Base-by-base conservation (phyloP, 306 rosid species). In the Delonix regia region DNA sequence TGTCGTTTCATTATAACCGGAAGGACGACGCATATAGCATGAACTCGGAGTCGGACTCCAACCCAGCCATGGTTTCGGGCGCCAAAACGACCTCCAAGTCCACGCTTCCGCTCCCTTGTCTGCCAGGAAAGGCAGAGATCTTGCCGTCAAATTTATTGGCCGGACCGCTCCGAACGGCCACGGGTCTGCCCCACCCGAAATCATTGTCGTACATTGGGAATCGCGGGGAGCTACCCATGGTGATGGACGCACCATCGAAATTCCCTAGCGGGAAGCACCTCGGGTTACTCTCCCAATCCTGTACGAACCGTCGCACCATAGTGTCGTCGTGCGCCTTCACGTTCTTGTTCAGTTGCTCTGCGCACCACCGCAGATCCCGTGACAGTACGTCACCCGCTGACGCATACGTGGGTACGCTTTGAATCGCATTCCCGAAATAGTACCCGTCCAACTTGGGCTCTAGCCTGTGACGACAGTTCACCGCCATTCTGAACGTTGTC, bases 131-230 rank as follows among this genome's bases (percentile, higher is more conserved):
- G 10, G 56, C 98, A 0, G 98, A 94, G 36, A 94, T 86, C 83
- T 94, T 94, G 0, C 98, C 98, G 66, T 94, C 98, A 53, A 94
- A 94, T 60, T 94, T 94, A 67, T 94, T 94, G 0, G 91, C 96
- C 18, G 74, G 71, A 0, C 99, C 97, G 34, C 97, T 92, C 70
- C 97, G 45, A 39, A 94, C 88, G 0, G 97, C 93, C 78, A 88
- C 3, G 4, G 99, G 97, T 16, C 81, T 14, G 2, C 99, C 98
- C 99, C 97, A 94, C 9, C 98, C 98, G 74, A 94, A 94, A 72
- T 94, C 94, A 63, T 91, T 94, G n/a, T 94, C 82, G 82, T 85
- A 94, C 99, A 94, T 92, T 5, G 99, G 99, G 28, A 94, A 94
- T 38, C 97, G 74, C 14, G 90, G 93, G 13, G 99, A 94, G 84